These are phyloP conservation scores for Zancudomyces culisetae DNA, from an alignment of 371 early-diverging fungal species.

Conservation along the genomic window DNA sequence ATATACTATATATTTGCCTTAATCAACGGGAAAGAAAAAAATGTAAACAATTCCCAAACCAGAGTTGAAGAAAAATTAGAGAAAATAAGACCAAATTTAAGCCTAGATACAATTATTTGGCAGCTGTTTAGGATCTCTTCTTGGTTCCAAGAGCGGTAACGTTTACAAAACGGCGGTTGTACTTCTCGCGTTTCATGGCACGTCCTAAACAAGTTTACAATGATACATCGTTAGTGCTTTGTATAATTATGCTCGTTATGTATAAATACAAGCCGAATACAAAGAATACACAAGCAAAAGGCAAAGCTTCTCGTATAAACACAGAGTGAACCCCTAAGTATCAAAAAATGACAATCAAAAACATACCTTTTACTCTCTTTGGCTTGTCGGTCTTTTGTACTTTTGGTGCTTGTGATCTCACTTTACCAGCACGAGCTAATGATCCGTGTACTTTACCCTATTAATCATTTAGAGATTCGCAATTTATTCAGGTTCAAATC, in stretches of 20 bases:
- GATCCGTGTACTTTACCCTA: constrained; percentile 99
- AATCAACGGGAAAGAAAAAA: too few species aligned
- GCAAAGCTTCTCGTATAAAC: too few species aligned
- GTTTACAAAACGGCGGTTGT: constrained; percentile 96
- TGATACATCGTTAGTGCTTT: neutral
- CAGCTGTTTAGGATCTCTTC: too few species aligned
- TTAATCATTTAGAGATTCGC: too few species aligned
- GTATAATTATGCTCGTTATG: neutral
- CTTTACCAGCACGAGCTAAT: constrained; percentile 99
- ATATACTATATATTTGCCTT: too few species aligned
- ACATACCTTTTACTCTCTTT: constrained; percentile 64
- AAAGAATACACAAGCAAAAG: neutral
- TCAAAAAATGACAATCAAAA: neutral
- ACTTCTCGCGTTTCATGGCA: constrained; percentile 93
- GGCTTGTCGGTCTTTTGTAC: constrained; percentile 96
- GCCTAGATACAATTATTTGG: too few species aligned
- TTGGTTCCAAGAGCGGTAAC: constrained; percentile 31
- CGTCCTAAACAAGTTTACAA: constrained; percentile 40
- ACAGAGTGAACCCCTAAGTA: too few species aligned
- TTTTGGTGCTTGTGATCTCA: constrained; percentile 98
- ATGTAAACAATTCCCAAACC: too few species aligned
- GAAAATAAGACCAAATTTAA: too few species aligned
- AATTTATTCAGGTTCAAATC: neutral
- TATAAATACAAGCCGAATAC: neutral
- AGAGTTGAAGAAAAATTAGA: too few species aligned